Conservation (phyloP, 192 early-diverging fungal genomes). For the Entophlyctis luteolus region DNA sequence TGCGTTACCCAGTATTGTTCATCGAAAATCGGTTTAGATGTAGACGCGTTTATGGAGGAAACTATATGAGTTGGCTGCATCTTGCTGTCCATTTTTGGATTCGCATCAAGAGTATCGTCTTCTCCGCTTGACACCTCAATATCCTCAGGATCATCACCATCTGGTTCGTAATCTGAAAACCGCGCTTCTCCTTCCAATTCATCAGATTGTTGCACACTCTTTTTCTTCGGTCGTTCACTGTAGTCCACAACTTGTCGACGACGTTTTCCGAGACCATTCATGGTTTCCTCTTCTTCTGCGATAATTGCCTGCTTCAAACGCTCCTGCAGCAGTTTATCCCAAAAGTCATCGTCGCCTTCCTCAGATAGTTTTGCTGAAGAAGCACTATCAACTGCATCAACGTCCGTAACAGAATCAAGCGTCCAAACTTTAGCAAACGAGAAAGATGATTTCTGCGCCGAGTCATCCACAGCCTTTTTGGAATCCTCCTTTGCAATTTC, state of each 20-base stretch:
- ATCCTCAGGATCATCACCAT: neutral
- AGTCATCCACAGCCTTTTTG: neutral
- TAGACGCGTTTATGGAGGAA: no score
- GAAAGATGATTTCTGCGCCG: slow-evolving; percentile 33
- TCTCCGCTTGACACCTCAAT: neutral
- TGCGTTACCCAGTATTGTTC: no score
- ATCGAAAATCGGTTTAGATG: neutral
- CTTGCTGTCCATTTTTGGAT: neutral
- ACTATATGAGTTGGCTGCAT: neutral
- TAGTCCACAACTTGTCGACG: slow-evolving; percentile 32
- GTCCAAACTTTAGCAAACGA: slow-evolving; percentile 66
- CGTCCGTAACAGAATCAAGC: slow-evolving; percentile 41
- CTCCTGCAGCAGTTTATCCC: slow-evolving; percentile 31
- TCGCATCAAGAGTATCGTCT: neutral
- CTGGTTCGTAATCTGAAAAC: neutral
- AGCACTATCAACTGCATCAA: neutral
- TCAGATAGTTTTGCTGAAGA: neutral
- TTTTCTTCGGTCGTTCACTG: slow-evolving; percentile 1
- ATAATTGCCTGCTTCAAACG: neutral
- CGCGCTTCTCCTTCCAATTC: neutral
- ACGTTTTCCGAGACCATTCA: slow-evolving; percentile 1
- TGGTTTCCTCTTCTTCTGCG: neutral
- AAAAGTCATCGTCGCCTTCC: slow-evolving; percentile 44
- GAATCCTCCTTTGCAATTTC: slow-evolving; percentile 35
- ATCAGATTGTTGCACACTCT: neutral